Evolutionary conservation across 2,329 filamentous ascomycete species (phyloP).

Genomic region (Apiospora marii): DNA sequence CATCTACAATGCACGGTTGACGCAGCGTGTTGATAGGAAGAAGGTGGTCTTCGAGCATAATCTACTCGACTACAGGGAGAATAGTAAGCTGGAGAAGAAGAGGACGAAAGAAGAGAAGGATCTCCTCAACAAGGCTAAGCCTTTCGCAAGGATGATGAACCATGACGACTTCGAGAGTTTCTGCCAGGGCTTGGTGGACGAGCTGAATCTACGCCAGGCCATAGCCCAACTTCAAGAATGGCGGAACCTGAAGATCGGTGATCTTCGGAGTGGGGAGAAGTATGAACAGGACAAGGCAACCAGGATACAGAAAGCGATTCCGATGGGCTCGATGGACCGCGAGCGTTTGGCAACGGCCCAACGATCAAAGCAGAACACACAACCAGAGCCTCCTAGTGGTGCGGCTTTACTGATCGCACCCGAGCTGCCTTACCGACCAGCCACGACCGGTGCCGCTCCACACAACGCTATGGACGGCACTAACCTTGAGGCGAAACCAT

Average conservation of each 20-base stretch:
- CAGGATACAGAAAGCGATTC: conserved; percentile 73
- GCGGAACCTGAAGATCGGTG: conserved; percentile 84
- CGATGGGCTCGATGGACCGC: conserved; percentile 86
- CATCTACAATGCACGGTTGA: conserved; percentile 93
- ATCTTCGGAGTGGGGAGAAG: conserved; percentile 86
- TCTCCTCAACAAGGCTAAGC: conserved; percentile 90
- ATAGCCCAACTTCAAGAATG: conserved; percentile 94
- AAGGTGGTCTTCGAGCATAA: conserved; percentile 97
- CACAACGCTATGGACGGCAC: conserved; percentile 39
- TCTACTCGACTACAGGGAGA: conserved; percentile 91
- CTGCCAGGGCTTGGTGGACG: conserved; percentile 84
- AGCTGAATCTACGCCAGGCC: conserved; percentile 88
- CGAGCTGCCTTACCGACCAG: conserved; percentile 72
- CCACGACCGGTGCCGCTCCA: conserved; percentile 35
- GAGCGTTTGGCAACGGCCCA: conserved; percentile 78
- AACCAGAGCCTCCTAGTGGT: conserved; percentile 75
- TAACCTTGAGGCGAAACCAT: conserved; percentile 62
- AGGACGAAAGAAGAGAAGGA: conserved; percentile 95
- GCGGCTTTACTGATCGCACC: conserved; percentile 80
- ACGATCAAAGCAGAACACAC: conserved; percentile 71
- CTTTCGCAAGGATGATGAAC: conserved; percentile 97
- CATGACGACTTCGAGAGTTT: conserved; percentile 88
- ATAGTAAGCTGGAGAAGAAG: conserved; percentile 89
- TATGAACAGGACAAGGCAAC: conserved; percentile 89
- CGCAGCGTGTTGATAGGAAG: conserved; percentile 90